Evolutionary conservation across 352 stramenopile species (phyloP).

Genomic region (Phytophthora tentaculata): DNA sequence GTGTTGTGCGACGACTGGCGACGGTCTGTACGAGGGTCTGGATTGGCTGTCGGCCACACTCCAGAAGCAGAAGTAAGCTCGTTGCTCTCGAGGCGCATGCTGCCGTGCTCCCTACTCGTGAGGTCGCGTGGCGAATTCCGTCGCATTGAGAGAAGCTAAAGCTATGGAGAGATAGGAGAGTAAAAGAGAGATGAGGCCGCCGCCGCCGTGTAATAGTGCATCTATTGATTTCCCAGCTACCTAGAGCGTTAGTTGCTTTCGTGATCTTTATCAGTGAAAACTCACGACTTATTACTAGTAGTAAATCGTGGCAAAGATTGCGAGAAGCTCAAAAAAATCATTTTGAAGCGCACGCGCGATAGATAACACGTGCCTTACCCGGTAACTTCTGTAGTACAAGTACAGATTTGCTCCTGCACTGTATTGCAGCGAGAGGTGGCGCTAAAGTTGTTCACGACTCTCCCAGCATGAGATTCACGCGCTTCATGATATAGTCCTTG

Average conservation of each 20-base stretch:
- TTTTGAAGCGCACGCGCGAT: constrained; percentile 17
- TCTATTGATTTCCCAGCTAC: constrained; percentile 41
- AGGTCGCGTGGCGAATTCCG: constrained; percentile 7
- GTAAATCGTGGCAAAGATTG: no score
- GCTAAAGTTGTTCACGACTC: constrained; percentile 52
- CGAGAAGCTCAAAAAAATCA: constrained; percentile 23
- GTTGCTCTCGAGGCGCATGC: constrained; percentile 6
- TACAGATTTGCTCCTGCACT: constrained; percentile 15
- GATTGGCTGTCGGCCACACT: constrained; percentile 96
- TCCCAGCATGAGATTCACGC: constrained; percentile 94
- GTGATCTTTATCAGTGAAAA: not conserved
- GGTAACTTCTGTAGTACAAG: constrained; percentile 17
- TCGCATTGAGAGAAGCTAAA: constrained; percentile 19
- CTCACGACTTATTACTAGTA: not conserved
- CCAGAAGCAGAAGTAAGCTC: constrained; percentile 81
- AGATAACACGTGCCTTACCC: constrained; percentile 27
- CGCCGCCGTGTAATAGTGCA: constrained; percentile 45
- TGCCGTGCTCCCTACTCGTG: constrained; percentile 22
- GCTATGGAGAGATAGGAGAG: constrained; percentile 31
- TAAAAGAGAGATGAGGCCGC: constrained; percentile 23
- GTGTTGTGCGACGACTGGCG: constrained; percentile 98
- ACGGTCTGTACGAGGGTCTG: constrained; percentile 99
- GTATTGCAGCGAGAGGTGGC: not conserved
- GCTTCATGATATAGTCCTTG: constrained; percentile 99
- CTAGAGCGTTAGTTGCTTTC: not conserved